Conservation (phyloP, 2,329 filamentous ascomycete species). For the Dryadomyces quercivorus region DNA sequence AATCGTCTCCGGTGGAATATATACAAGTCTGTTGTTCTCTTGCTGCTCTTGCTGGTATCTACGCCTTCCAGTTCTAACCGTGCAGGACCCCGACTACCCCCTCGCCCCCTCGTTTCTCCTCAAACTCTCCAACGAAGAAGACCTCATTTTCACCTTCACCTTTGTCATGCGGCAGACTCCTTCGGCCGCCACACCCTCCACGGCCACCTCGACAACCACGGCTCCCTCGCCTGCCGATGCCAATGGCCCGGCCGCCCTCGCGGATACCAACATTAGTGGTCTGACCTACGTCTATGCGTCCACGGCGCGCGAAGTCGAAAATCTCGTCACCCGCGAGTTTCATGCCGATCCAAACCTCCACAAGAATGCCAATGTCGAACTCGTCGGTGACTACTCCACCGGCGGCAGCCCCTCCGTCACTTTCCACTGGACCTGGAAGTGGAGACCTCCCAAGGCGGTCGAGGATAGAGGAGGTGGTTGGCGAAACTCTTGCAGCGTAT, state of each 20-base stretch:
- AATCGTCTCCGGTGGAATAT: constrained; percentile 73
- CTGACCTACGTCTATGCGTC: constrained; percentile 89
- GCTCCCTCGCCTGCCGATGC: constrained; percentile 25
- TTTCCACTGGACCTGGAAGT: constrained; percentile 95
- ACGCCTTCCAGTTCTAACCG: constrained; percentile 13
- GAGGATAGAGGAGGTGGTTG: constrained; percentile 86
- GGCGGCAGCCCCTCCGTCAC: constrained; percentile 71
- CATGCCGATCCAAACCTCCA: constrained; percentile 95
- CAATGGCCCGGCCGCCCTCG: constrained; percentile 28
- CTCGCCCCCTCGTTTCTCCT: constrained; percentile 63
- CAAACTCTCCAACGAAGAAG: constrained; percentile 80
- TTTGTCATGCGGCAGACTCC: constrained; percentile 59
- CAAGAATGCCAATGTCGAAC: constrained; percentile 89
- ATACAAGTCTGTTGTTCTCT: constrained; percentile 56
- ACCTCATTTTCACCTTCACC: constrained; percentile 84
- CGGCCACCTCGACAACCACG: constrained; percentile 8
- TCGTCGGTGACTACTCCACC: constrained; percentile 86
- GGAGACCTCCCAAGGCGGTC: constrained; percentile 71
- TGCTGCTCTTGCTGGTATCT: not conserved
- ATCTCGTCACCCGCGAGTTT: constrained; percentile 87
- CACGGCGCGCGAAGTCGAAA: constrained; percentile 77
- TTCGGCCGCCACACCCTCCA: no score
- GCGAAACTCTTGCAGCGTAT: constrained; percentile 86
- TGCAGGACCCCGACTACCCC: constrained; percentile 63
- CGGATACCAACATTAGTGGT: constrained; percentile 72